Evolutionary conservation across 106 monocot genomes (phyloP).

Genomic region (Dendrobium officinale): DNA sequence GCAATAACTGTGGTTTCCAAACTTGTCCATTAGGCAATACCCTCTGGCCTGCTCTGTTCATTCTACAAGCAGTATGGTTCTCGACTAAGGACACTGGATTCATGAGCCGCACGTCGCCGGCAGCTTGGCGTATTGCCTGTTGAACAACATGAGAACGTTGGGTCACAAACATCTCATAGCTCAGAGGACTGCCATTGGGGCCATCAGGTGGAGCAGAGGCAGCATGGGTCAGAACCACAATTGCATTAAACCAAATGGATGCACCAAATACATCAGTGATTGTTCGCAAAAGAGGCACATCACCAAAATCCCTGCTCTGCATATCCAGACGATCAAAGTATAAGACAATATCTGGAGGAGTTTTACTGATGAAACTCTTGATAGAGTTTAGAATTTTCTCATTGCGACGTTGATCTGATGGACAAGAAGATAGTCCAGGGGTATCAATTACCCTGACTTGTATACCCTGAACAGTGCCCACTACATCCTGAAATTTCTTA

Average conservation of each 20-base stretch:
- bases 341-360: constrained; percentile 84
- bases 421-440: constrained; percentile 67
- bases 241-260: constrained; percentile 97
- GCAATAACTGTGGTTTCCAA: constrained; percentile 89
- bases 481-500: constrained; percentile 56
- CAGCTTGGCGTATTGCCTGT: constrained; percentile 85
- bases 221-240: constrained; percentile 96
- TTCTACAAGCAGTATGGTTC: constrained; percentile 96
- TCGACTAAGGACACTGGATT: constrained; percentile 93
- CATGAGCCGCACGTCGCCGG: constrained; percentile 88
- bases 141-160: constrained; percentile 95
- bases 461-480: constrained; percentile 80
- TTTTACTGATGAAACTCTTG: constrained; percentile 67
- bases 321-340: constrained; percentile 94
- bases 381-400: constrained; percentile 69
- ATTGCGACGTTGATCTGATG: constrained; percentile 61
- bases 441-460: constrained; percentile 91
- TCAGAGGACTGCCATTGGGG: constrained; percentile 66
- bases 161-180: constrained; percentile 97
- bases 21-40: constrained; percentile 97
- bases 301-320: constrained; percentile 85
- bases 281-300: constrained; percentile 60
- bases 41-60: constrained; percentile 81
- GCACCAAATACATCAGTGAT: constrained; percentile 85
- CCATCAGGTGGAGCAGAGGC: constrained; percentile 96